phyloP scores from a whole-genome alignment of 495 filamentous ascomycete species.

The Lophiotrema nucula region DNA sequence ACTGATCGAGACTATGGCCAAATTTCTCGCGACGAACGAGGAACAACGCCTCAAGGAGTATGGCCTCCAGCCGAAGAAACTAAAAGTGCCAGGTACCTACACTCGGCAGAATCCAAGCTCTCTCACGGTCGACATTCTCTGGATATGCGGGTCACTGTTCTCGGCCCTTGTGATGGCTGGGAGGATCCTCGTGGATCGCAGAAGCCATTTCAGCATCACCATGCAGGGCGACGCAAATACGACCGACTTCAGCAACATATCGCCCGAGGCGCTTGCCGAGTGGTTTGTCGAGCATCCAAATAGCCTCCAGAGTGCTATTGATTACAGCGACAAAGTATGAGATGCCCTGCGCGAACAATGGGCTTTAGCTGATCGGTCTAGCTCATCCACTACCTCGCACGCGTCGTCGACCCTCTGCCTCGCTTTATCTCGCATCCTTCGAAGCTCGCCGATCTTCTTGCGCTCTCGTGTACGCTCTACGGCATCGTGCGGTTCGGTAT shows the following conservation, averaged over 20 bases:
- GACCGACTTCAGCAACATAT: not conserved
- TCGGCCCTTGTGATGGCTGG: not conserved
- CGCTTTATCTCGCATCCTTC: constrained; percentile 3
- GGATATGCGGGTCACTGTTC: not conserved
- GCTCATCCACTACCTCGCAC: not conserved
- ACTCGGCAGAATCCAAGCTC: not conserved
- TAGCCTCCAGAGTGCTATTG: not conserved
- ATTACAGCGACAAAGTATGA: not conserved
- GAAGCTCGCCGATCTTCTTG: not conserved
- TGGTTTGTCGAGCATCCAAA: not conserved
- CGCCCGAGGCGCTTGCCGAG: not conserved
- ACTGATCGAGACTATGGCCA: not conserved
- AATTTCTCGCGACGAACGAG: not conserved
- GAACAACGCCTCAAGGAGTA: not conserved
- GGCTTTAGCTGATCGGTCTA: not conserved
- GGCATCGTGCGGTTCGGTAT: not conserved
- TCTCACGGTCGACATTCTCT: not conserved
- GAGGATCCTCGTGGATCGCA: not conserved
- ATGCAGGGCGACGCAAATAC: not conserved
- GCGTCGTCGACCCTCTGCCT: constrained; percentile 1
- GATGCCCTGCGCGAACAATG: not conserved
- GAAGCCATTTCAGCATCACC: not conserved
- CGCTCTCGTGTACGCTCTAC: not conserved
- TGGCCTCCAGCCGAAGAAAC: not conserved
- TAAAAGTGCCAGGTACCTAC: not conserved